These are phyloP conservation scores for Thinopyrum elongatum DNA, from an alignment of 176 grass and related monocot species.

Conservation along the genomic window DNA sequence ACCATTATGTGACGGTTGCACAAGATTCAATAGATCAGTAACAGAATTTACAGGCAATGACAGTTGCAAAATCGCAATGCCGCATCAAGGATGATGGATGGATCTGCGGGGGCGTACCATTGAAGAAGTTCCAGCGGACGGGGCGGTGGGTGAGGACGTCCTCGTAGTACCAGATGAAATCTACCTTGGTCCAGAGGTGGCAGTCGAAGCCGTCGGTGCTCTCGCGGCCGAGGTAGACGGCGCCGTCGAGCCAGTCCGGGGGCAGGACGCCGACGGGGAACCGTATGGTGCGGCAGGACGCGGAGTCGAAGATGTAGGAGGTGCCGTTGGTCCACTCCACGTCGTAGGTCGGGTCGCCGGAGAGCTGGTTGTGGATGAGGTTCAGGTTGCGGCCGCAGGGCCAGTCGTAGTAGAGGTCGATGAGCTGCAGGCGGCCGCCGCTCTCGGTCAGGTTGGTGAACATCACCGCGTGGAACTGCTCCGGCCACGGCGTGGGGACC, in stretches of 20 bases:
- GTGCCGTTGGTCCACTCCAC: constrained; percentile 83
- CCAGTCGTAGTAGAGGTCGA: constrained; percentile 89
- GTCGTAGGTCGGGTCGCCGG: constrained; percentile 53
- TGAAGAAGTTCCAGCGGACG: constrained; percentile 84
- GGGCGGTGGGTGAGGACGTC: constrained; percentile 75
- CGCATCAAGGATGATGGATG: background rate
- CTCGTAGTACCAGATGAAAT: constrained; percentile 85
- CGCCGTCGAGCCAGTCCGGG: constrained; percentile 56
- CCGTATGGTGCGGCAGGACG: constrained; percentile 28
- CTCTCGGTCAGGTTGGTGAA: constrained; percentile 60
- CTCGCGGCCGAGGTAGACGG: constrained; percentile 67
- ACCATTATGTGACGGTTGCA: background rate
- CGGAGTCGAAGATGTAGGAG: constrained; percentile 52
- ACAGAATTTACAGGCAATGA: background rate
- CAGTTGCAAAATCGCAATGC: background rate
- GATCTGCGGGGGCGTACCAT: constrained; percentile 15
- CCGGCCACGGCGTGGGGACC: constrained; percentile 55
- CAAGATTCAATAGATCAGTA: background rate
- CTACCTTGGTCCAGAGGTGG: constrained; percentile 72
- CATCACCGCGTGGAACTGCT: constrained; percentile 67
- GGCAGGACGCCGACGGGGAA: constrained; percentile 66
- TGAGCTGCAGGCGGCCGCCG: constrained; percentile 48
- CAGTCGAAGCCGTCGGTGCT: constrained; percentile 59
- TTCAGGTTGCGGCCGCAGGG: constrained; percentile 64
- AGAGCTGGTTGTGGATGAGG: constrained; percentile 57